A percentile compares a stretch with the other conserved stretches of the same genome.
Conservation (phyloP, 1,284 basidiomycete species). For the Marasmius tenuissimus region DNA sequence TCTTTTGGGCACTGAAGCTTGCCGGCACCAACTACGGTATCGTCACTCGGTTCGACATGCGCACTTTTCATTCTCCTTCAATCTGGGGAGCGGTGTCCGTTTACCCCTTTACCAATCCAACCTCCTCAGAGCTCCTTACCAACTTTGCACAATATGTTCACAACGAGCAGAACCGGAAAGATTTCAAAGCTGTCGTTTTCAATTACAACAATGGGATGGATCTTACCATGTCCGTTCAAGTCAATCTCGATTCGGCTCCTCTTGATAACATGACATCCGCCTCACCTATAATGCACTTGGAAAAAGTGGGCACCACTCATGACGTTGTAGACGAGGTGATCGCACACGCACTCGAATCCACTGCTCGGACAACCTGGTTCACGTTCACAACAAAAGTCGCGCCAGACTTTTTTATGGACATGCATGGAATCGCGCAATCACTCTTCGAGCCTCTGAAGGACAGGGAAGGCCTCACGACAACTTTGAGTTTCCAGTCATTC, state of each 20-base stretch:
- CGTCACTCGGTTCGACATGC: slow-evolving; percentile 15
- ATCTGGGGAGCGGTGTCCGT: neutral
- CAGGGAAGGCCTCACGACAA: neutral
- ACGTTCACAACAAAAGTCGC: neutral
- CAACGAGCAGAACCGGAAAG: neutral
- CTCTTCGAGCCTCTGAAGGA: neutral
- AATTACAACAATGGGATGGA: neutral
- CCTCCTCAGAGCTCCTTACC: neutral
- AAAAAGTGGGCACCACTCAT: neutral
- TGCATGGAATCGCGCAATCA: neutral
- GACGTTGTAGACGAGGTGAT: neutral
- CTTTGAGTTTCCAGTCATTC: neutral
- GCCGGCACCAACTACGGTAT: slow-evolving; percentile 16
- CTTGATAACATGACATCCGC: neutral
- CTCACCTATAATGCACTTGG: neutral
- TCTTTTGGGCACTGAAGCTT: slow-evolving; percentile 14
- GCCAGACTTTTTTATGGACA: neutral
- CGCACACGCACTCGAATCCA: neutral
- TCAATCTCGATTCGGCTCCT: neutral
- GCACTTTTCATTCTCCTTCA: neutral
- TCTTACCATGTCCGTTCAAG: neutral
- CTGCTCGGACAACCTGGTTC: neutral
- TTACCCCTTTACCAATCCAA: neutral
- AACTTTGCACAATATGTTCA: neutral
- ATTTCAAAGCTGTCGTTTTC: neutral